Evolutionary conservation across 257 asterid species (phyloP).

Genomic region (Oldenlandia corymbosa): DNA sequence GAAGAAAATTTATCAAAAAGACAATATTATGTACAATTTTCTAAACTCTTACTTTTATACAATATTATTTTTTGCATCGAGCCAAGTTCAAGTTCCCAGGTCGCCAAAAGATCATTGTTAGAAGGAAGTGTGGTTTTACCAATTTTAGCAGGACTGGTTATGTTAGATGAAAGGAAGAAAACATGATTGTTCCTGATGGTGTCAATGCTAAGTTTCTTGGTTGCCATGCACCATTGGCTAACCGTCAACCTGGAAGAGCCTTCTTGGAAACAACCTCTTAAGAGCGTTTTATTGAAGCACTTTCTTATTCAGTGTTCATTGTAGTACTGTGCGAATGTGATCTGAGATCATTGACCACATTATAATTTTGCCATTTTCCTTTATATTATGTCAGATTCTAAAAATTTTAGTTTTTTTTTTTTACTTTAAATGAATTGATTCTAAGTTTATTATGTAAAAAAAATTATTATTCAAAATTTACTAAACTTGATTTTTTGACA

Average conservation of each 20-base stretch:
- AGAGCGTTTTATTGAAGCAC: neutral
- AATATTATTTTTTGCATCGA: slow-evolving; percentile 71
- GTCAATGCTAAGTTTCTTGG: slow-evolving; percentile 68
- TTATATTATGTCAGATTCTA: neutral
- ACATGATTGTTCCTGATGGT: slow-evolving; percentile 58
- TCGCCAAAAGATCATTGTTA: slow-evolving; percentile 81
- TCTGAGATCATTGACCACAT: neutral
- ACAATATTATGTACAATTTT: no score
- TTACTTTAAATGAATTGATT: no score
- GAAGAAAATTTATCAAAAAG: no score
- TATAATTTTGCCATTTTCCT: neutral
- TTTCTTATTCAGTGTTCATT: neutral
- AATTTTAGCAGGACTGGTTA: slow-evolving; percentile 60
- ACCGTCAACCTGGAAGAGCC: slow-evolving; percentile 40
- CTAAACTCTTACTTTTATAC: no score
- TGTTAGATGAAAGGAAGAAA: slow-evolving; percentile 62
- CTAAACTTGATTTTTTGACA: no score
- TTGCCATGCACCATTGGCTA: slow-evolving; percentile 38
- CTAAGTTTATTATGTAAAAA: no score
- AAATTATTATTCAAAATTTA: no score
- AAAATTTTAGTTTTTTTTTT: no score
- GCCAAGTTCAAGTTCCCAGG: slow-evolving; percentile 96
- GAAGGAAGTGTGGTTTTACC: slow-evolving; percentile 91
- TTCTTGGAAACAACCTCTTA: slow-evolving; percentile 19
- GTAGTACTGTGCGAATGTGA: neutral